Base-by-base conservation (phyloP, 371 early-diverging fungal genomes). In the Haplosporangium sp. region DNA sequence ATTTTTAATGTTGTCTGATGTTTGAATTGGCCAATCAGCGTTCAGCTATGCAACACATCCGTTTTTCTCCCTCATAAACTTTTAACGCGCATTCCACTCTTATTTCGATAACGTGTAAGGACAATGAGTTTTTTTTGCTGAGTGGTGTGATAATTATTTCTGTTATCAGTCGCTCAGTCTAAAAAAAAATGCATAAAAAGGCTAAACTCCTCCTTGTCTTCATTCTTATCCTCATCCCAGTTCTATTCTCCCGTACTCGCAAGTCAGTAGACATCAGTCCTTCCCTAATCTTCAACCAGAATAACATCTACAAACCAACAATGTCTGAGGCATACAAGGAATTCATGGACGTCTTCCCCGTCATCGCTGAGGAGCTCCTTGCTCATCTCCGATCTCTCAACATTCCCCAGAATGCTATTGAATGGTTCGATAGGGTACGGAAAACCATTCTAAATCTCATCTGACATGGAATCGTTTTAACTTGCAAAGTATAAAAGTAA, bases 331-430 rank as follows among this genome's bases (percentile, higher is more conserved):
- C 84, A 63, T 66, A 84, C 85, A 85, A 88, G 79, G 89, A 86
- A 69, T 91, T 91, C 83, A 83, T 86, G 69, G 85, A 88, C 56
- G 86, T 89, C 45, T 91, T 85, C 70, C 86, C 88, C 56, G 79
- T 77, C 48, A 85, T 93, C 27, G 83, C 86, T 38, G 86, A 88
- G 68, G 92, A 92, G 75, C 79, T 94, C 27, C 84, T 94, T 65
- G 79, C 83, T 19, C 91, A 94, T 65, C 85, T 93, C 66, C 84
- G 84, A 58, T 85, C 85, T 62, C 90, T 91, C 84, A 88, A 89
- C 69, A 89, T 94, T 86, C 94, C 95, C 55, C 74, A 88, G 69
- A 92, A 94, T 65, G 92, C 93, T 64, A 88, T 89, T 61, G 88
- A 92, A 73, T 92, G 93, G 90, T 88, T 93, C 61, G 86, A 91